These are phyloP conservation scores for Monilinia laxa DNA, from an alignment of 2,329 filamentous ascomycete genomes.

Conservation along the genomic window DNA sequence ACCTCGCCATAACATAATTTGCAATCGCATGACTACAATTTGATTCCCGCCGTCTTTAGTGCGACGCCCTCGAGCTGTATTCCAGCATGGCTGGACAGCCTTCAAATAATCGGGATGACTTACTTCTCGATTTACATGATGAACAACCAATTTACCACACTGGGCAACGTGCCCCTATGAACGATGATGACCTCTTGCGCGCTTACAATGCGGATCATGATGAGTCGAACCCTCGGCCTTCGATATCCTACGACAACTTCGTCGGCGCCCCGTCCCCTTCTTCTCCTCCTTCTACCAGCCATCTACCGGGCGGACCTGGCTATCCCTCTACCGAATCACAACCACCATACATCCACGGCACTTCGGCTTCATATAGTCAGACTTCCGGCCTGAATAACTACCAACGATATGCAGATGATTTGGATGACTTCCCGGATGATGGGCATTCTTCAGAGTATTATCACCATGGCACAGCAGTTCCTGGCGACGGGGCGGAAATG, in stretches of 20 bases:
- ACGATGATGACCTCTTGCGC: slow-evolving; percentile 77
- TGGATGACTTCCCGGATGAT: slow-evolving; percentile 79
- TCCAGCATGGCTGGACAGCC: slow-evolving; percentile 61
- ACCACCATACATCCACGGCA: slow-evolving; percentile 34
- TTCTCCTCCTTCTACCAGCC: slow-evolving; percentile 47
- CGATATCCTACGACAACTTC: slow-evolving; percentile 92
- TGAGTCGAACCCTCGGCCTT: slow-evolving; percentile 67
- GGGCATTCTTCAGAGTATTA: slow-evolving; percentile 69
- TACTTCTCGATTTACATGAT: slow-evolving; percentile 74
- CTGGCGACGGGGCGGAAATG: slow-evolving; percentile 54
- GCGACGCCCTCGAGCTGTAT: slow-evolving; percentile 34
- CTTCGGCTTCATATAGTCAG: slow-evolving; percentile 53
- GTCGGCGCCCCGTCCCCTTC: slow-evolving; percentile 65
- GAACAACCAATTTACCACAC: slow-evolving; percentile 69
- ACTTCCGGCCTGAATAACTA: slow-evolving; percentile 84
- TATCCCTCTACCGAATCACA: slow-evolving; percentile 29
- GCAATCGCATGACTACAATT: slow-evolving; percentile 29
- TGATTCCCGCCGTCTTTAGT: slow-evolving; percentile 31
- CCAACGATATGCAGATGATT: slow-evolving; percentile 83
- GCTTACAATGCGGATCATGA: slow-evolving; percentile 65
- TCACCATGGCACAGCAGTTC: slow-evolving; percentile 66
- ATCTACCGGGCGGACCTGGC: slow-evolving; percentile 41
- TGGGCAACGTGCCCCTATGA: slow-evolving; percentile 74
- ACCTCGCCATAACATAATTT: not conserved
- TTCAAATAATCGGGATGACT: slow-evolving; percentile 51